phyloP scores from a whole-genome alignment of 441 rosid genomes.

The Theobroma grandiflorum region DNA sequence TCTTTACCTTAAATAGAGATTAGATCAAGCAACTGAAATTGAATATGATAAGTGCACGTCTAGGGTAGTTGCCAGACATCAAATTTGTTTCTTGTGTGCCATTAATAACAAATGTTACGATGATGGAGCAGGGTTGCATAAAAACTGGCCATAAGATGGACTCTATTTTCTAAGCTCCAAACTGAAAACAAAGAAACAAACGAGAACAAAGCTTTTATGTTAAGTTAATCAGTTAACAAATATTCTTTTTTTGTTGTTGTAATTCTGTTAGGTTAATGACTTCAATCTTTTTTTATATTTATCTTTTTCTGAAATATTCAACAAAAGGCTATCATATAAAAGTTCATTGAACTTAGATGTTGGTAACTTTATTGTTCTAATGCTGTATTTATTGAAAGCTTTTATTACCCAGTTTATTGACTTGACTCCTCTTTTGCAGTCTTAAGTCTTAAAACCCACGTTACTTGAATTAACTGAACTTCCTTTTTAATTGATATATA shows the following conservation, averaged over 20 bases:
- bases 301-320: neutral
- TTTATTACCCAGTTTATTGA: neutral
- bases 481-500: neutral
- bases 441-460: neutral
- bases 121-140: neutral
- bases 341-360: neutral
- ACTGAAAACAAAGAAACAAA: neutral
- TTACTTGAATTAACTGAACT: neutral
- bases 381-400: neutral
- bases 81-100: neutral
- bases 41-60: neutral
- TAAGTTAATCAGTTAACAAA: neutral
- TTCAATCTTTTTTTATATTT: neutral
- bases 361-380: neutral
- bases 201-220: neutral
- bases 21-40: neutral
- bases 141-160: neutral
- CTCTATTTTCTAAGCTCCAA: neutral
- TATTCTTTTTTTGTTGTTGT: neutral
- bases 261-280: neutral
- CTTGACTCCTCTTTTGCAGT: neutral
- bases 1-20: conserved; percentile 14
- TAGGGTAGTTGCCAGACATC: neutral
- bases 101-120: conserved; percentile 3
- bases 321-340: neutral